phyloP scores from a whole-genome alignment of 768 basidiomycete genomes.

The Tricholoma matsutake region DNA sequence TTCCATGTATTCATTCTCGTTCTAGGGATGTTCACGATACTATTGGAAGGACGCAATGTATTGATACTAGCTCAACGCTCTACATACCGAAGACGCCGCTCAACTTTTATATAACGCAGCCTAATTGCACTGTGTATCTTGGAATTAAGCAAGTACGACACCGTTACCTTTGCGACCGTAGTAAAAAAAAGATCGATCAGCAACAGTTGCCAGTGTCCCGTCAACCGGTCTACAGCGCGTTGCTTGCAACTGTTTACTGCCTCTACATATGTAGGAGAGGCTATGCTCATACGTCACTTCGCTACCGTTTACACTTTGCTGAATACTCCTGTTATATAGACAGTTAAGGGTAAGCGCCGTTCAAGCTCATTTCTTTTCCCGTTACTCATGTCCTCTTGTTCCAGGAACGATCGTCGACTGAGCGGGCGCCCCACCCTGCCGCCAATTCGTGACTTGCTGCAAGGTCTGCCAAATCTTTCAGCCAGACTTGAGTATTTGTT shows the following conservation, averaged over 20 bases:
- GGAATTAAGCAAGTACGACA: neutral
- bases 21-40: neutral
- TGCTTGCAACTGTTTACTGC: slow-evolving; percentile 8
- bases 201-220: slow-evolving; percentile 5
- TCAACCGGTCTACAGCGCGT: slow-evolving; percentile 15
- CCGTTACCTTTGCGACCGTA: slow-evolving; percentile 9
- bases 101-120: neutral
- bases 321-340: slow-evolving; percentile 13
- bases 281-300: slow-evolving; percentile 13
- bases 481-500: neutral
- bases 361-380: neutral
- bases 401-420: slow-evolving; percentile 27
- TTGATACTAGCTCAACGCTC: neutral
- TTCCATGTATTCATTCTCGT: no score
- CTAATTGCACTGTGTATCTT: neutral
- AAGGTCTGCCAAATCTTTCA: slow-evolving; percentile 36
- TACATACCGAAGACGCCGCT: neutral
- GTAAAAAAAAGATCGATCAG: slow-evolving; percentile 2
- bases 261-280: slow-evolving; percentile 2
- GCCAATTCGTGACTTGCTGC: slow-evolving; percentile 66
- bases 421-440: slow-evolving; percentile 61
- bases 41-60: neutral
- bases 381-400: slow-evolving; percentile 24
- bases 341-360: neutral
- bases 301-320: slow-evolving; percentile 9